Percentiles rank a stretch among this genome's conserved stretches.
phyloP scores from a whole-genome alignment of 805 yeast species.

The Tanozyma kutaoensis region DNA sequence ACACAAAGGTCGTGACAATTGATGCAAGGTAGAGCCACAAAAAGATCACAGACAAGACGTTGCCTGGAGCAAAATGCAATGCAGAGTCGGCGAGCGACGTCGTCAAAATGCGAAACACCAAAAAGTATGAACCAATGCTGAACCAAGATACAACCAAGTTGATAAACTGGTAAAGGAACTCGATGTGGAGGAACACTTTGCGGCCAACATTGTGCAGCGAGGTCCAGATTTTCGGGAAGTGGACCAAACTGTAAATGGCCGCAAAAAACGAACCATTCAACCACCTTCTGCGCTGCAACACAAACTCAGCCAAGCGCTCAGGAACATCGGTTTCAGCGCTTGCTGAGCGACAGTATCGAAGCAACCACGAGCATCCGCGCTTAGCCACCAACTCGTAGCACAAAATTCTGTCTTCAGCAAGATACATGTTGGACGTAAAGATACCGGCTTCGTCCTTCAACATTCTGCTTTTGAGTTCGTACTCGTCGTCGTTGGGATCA shows the following conservation, averaged over 20 bases:
- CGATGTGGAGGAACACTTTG: slow-evolving; percentile 37
- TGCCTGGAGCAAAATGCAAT: slow-evolving; percentile 31
- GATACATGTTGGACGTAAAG: slow-evolving; percentile 55
- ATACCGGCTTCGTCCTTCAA: slow-evolving; percentile 35
- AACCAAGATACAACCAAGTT: slow-evolving; percentile 50
- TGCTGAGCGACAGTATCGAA: slow-evolving; percentile 49
- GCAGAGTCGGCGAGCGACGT: slow-evolving; percentile 29
- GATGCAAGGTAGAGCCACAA: slow-evolving; percentile 45
- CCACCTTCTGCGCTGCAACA: slow-evolving; percentile 57
- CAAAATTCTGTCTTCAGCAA: slow-evolving; percentile 58
- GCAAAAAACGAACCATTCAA: slow-evolving; percentile 61
- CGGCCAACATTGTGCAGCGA: slow-evolving; percentile 40
- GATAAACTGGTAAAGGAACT: slow-evolving; percentile 41
- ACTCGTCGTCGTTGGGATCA: slow-evolving; percentile 43
- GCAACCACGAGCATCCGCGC: slow-evolving; percentile 42
- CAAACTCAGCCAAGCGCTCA: slow-evolving; percentile 45
- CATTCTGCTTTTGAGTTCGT: slow-evolving; percentile 20
- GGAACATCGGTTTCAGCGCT: slow-evolving; percentile 63
- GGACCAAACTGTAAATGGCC: slow-evolving; percentile 40
- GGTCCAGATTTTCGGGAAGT: slow-evolving; percentile 41
- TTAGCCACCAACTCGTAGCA: slow-evolving; percentile 56
- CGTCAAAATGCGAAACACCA: slow-evolving; percentile 50
- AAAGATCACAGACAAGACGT: slow-evolving; percentile 35
- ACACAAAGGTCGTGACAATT: slow-evolving; percentile 43
- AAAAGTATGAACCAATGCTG: slow-evolving; percentile 46